Conservation (phyloP, 2,329 filamentous ascomycete genomes). For the Pseudocercospora crystallina region DNA sequence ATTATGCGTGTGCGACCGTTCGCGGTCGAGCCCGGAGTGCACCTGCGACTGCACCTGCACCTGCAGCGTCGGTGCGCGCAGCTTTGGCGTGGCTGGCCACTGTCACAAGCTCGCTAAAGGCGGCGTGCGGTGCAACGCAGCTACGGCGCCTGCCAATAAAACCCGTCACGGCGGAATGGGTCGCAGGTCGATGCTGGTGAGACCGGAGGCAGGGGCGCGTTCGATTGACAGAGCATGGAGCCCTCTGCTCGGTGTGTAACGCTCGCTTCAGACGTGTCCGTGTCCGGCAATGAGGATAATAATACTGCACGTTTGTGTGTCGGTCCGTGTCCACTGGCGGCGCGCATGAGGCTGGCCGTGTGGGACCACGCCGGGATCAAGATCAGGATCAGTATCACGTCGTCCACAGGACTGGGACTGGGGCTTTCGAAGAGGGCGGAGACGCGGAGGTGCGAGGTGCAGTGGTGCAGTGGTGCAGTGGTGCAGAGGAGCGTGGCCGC, state of each 20-base stretch:
- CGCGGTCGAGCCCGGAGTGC: slow-evolving; percentile 6
- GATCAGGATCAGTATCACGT: no score
- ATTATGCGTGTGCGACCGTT: slow-evolving; percentile 11
- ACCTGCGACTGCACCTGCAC: slow-evolving; percentile 15
- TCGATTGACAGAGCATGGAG: slow-evolving; percentile 28
- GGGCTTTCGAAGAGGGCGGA: no score
- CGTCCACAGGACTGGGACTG: no score
- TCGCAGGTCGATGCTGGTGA: slow-evolving; percentile 34
- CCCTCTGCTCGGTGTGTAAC: slow-evolving; percentile 28
- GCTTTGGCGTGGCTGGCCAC: neutral
- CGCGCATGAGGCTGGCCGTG: no score
- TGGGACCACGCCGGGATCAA: no score
- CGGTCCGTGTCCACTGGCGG: no score
- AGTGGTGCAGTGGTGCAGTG: no score
- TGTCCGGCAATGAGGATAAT: no score
- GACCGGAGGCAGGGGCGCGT: slow-evolving; percentile 33
- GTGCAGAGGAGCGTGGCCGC: no score
- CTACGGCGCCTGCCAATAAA: slow-evolving; percentile 20
- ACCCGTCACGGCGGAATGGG: slow-evolving; percentile 42
- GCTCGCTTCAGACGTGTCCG: slow-evolving; percentile 16
- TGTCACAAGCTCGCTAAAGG: slow-evolving; percentile 16
- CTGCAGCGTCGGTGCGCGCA: slow-evolving; percentile 1
- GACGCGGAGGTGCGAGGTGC: no score
- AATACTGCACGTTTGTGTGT: no score
- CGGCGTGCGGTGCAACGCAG: slow-evolving; percentile 15